Conservation (phyloP, 1,284 basidiomycete genomes). For the Taiwanofungus camphoratus region DNA sequence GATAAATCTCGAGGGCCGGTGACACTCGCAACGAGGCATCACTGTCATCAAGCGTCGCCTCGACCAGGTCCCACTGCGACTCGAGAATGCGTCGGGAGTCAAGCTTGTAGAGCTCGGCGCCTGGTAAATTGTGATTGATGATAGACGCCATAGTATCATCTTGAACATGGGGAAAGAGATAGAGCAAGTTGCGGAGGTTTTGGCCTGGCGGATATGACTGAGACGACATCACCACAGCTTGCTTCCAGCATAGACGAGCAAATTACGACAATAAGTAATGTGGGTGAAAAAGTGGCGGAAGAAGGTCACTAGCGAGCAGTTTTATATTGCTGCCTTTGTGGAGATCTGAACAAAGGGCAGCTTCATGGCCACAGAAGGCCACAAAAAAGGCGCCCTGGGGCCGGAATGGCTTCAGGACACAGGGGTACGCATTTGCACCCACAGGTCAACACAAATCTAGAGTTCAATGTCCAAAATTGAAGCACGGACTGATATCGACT, state of each 20-base stretch:
- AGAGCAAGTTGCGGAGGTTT: constrained; percentile 16
- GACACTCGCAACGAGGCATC: constrained; percentile 19
- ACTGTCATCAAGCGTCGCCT: constrained; percentile 25
- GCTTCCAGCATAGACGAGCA: too few relatives aligned
- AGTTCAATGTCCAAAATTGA: too few relatives aligned
- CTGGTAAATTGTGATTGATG: constrained; percentile 25
- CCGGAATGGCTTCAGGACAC: too few relatives aligned
- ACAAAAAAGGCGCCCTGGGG: neutral
- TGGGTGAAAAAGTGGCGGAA: neutral
- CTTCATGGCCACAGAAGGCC: neutral
- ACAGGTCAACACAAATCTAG: too few relatives aligned
- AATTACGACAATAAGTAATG: too few relatives aligned
- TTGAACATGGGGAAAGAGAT: constrained; percentile 31
- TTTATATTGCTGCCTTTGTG: neutral
- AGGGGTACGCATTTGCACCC: too few relatives aligned
- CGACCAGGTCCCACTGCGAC: constrained; percentile 26
- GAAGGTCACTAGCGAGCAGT: neutral
- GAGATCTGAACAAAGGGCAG: neutral
- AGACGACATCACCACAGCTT: constrained; percentile 5
- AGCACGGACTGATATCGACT: too few relatives aligned
- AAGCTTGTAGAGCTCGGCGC: constrained; percentile 29
- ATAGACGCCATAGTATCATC: constrained; percentile 26
- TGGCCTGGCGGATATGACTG: constrained; percentile 19
- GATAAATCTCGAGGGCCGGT: constrained; percentile 26
- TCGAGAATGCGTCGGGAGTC: constrained; percentile 29